Percentiles rank a stretch among this genome's conserved stretches.
Evolutionary conservation across 2,329 filamentous ascomycete genomes (phyloP).

Genomic region (Eutypella sp.): DNA sequence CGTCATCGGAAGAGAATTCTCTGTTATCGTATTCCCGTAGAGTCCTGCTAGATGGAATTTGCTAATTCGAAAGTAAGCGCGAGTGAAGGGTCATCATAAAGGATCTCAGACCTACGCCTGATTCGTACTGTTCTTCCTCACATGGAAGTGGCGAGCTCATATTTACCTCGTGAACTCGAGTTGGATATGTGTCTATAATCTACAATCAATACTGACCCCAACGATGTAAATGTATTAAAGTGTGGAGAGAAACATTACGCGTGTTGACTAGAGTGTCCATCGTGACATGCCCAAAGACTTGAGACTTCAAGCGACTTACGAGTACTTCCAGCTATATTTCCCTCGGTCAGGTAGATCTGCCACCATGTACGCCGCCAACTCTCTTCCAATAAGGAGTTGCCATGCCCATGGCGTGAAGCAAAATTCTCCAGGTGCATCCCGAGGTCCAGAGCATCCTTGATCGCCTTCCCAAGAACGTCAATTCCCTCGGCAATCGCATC

Average conservation of each 20-base stretch:
- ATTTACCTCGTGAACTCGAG: neutral
- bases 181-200: neutral
- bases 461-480: neutral
- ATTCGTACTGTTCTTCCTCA: neutral
- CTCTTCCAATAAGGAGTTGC: neutral
- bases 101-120: neutral
- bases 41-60: neutral
- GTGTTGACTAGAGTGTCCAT: neutral
- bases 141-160: neutral
- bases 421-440: neutral
- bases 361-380: neutral
- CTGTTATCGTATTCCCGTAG: neutral
- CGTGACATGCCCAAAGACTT: neutral
- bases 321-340: neutral
- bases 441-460: neutral
- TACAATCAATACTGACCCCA: neutral
- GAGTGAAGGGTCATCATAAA: neutral
- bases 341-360: neutral
- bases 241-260: neutral
- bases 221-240: neutral
- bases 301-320: neutral
- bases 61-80: neutral
- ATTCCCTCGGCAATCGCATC: neutral
- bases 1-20: neutral
- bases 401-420: neutral